Base-by-base conservation (phyloP, 441 rosid genomes). In the Eugenia klotzschiana region DNA sequence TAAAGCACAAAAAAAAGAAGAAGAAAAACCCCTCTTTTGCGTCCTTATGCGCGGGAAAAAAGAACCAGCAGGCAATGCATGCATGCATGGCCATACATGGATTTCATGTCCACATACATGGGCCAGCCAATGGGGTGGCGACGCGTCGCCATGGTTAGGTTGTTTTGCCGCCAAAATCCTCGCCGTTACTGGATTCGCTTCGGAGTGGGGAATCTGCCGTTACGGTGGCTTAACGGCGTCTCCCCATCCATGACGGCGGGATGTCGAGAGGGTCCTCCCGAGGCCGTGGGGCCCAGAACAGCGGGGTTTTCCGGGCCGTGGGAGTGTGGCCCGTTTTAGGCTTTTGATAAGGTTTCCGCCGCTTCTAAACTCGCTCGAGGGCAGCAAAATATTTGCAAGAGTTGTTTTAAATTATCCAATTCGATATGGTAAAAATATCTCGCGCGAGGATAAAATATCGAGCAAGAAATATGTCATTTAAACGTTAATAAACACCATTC, bases 31-130 rank as follows among this genome's bases (percentile, higher is more conserved):
- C 41, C 27, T 37, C 14, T 2, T 51, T 50, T 41, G 84, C 80
- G 87, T 87, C 85, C 55, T 83, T 77, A 29, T 80, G 98, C 95
- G 96, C 96, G 98, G 98, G 98, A 94, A 94, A 94, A 91, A 84
- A 33, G 86, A 85, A 69, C 83, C 87, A 87, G 72, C 82, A 84
- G 83, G 80, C 82, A 79, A 33, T 60, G 80, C 82, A 81, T 84
- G 88, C 84, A 56, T 84, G 84, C 86, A 51, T 55, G 77, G 8
- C 29, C 57, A 81, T 40, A 69, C 84, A 89, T 90, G 25, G 87
- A 46, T 86, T 25, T 23, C 77, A 20, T 9, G 15, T 13, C 46
- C 25, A 4, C 77, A 69, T 69, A 10, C 49, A 69, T 69, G 25
- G n/a, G 7, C 0, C 0, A 12, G 0, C 94, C 91, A 93, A 29